Base-by-base conservation (phyloP, 2,329 filamentous ascomycete species). In the Lachnellula arida region DNA sequence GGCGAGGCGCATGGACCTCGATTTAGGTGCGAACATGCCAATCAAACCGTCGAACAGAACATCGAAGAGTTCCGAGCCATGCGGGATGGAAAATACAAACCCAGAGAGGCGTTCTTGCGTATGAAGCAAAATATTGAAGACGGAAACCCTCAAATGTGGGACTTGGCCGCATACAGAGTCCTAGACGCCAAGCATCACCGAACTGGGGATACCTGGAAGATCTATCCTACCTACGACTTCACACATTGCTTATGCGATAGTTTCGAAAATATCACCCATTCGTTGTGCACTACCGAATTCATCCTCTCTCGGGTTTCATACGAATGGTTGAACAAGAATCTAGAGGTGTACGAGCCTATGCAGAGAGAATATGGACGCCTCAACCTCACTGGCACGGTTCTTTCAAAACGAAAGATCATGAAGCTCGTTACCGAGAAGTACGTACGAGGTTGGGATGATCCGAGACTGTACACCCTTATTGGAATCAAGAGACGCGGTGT, bases 101-200 rank as follows among this genome's bases (percentile, higher is more conserved):
- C 91, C 1, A 84, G 85, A 66, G 86, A 91, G 71, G 93, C 91
- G 1, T 88, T 91, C 66, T 76, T 97, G 52, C 86, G 93, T 59
- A 97, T 97, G 92, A 96, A 96, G 77, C 90, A 96, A 78, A 82
- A 91, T 61, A 89, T 90, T 60, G 82, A 83, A 50, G 86, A 87
- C 65, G 86, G 87, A 32, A 97, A 97, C 71, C 91, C 92, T 6
- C 90, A 96, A 73, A 92, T 96, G 89, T 97, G 93, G 93, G 93
- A 97, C 77, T 75, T 96, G 53, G 89, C 89, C 2, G 93, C 93
- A 15, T 97, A 96, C 73, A 85, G 93, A 58, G 86, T 97, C 54
- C 80, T 91, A 59, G 82, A 87, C 66, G 85, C 89, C 43, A 74
- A 82, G 56, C 91, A 96, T 70, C 85, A 90, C 72, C 82, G 89